Conservation (phyloP, 169 alveolate genomes). For the Plasmodium relictum region DNA sequence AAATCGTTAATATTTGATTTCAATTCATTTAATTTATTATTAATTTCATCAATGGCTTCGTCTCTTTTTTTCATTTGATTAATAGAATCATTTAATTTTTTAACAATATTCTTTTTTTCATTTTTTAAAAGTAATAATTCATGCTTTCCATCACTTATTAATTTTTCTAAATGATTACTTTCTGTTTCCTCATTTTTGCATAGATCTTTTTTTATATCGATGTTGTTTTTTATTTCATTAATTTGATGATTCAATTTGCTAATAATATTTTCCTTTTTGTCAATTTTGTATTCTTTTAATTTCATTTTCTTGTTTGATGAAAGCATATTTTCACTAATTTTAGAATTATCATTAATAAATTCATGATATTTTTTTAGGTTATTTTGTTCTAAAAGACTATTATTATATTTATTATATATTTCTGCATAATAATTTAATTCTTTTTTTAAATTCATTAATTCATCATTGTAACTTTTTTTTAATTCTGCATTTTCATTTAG, state of each 20-base stretch:
- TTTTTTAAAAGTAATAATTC: background rate
- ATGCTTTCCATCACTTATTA: slow-evolving; percentile 45
- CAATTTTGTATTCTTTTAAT: slow-evolving; percentile 3
- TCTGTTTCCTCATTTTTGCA: slow-evolving; percentile 25
- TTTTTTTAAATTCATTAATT: slow-evolving; percentile 24
- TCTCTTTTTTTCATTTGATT: slow-evolving; percentile 59
- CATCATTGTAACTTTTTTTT: slow-evolving; percentile 12
- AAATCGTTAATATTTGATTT: slow-evolving; percentile 18
- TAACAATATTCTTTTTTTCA: slow-evolving; percentile 22
- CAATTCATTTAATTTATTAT: slow-evolving; percentile 27
- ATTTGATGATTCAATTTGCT: slow-evolving; percentile 61
- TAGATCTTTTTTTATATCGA: slow-evolving; percentile 20
- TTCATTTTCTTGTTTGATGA: background rate
- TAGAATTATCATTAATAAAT: slow-evolving; percentile 3
- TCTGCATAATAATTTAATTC: slow-evolving; percentile 41
- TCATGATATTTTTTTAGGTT: slow-evolving; percentile 39
- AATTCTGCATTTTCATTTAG: slow-evolving; percentile 20
- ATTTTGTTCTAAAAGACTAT: slow-evolving; percentile 48
- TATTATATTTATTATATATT: slow-evolving; percentile 50
- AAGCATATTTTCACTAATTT: slow-evolving; percentile 27
- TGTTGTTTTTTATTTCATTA: slow-evolving; percentile 31
- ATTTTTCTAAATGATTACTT: slow-evolving; percentile 8
- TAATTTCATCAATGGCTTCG: slow-evolving; percentile 52
- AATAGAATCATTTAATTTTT: slow-evolving; percentile 35
- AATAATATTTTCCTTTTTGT: slow-evolving; percentile 34